Evolutionary conservation across 495 filamentous ascomycete genomes (phyloP).

Genomic region (Penicillium soppii): DNA sequence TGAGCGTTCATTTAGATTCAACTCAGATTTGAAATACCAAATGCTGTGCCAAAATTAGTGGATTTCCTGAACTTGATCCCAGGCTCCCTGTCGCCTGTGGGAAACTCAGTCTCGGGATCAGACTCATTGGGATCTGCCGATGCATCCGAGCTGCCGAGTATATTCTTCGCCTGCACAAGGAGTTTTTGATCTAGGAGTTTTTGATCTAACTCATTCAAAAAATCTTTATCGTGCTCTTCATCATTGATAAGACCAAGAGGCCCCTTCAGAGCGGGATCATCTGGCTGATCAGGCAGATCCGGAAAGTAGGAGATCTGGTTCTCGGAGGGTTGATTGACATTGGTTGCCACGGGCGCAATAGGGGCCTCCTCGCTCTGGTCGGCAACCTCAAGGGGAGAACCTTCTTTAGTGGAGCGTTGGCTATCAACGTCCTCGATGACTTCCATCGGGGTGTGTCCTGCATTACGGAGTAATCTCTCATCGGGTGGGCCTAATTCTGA

Average conservation of each 20-base stretch:
- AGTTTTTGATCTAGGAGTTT: constrained; percentile 47
- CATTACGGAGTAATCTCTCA: constrained; percentile 40
- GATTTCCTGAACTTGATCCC: constrained; percentile 57
- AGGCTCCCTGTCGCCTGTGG: constrained; percentile 48
- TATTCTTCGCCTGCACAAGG: constrained; percentile 37
- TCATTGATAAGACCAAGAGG: constrained; percentile 45
- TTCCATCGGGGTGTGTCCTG: constrained; percentile 50
- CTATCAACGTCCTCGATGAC: constrained; percentile 39
- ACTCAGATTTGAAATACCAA: constrained; percentile 32
- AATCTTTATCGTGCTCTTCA: constrained; percentile 39
- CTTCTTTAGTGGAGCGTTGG: constrained; percentile 28
- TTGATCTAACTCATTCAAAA: constrained; percentile 42
- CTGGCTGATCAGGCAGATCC: constrained; percentile 38
- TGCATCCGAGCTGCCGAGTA: constrained; percentile 19
- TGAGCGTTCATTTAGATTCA: constrained; percentile 9
- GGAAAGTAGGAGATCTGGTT: constrained; percentile 44
- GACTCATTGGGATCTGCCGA: constrained; percentile 23
- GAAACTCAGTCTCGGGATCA: constrained; percentile 28
- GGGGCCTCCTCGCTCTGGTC: constrained; percentile 25
- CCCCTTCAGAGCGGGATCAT: constrained; percentile 47
- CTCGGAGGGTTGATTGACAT: constrained; percentile 36
- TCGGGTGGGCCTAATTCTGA: constrained; percentile 41
- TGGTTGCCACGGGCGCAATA: constrained; percentile 30
- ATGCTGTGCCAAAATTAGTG: constrained; percentile 62
- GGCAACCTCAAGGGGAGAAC: constrained; percentile 20